Base-by-base conservation (phyloP, 768 basidiomycete species). In the Suillus lakei region DNA sequence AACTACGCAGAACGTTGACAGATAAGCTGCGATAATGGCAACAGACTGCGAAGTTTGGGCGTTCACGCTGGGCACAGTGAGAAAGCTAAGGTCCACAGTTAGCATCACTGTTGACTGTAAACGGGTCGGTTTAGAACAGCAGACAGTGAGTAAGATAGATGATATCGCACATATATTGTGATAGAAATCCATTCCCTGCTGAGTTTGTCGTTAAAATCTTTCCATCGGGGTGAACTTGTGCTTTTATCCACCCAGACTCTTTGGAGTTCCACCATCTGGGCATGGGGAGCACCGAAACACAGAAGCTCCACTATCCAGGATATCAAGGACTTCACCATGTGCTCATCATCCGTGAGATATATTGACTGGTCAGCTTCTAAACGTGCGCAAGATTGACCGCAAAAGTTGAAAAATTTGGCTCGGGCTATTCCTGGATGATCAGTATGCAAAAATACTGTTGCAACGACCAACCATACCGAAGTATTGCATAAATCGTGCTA, bases 321-420 rank as follows among this genome's bases (percentile, higher is more conserved):
- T 1, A 66, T 8, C 9, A 71, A 38, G 1, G 63, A 67, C 6
- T 69, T 63, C 21, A 66, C 51, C 7, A 28, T 8, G 23, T 60
- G 61, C 21, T 66, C 63, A 26, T 60, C 50, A 18, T 23, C 12
- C 23, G 30, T 53, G 10, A 63, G 68, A 41, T 72, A 71, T 21
- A 87, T 76, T n/a, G 82, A 84, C 63, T 81, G 79, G 64, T 82
- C 76, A 1, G 81, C 77, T 44, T 79, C 73, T 16, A 87, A 74
- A 6, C 86, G 84, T 4, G 82, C 83, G 41, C 71, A 71, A 3
- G 78, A 74, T 70, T 86, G 81, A 5, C 85, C 85, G 66, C 84
- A 75, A 60, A 81, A 83, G 69, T 86, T 79, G 36, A 80, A 68
- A 55, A 84, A 85, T 34, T 79, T 71, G 13, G 79, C 8, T 65